Conservation (phyloP, 192 early-diverging fungal genomes). For the Coemansia sp. region DNA sequence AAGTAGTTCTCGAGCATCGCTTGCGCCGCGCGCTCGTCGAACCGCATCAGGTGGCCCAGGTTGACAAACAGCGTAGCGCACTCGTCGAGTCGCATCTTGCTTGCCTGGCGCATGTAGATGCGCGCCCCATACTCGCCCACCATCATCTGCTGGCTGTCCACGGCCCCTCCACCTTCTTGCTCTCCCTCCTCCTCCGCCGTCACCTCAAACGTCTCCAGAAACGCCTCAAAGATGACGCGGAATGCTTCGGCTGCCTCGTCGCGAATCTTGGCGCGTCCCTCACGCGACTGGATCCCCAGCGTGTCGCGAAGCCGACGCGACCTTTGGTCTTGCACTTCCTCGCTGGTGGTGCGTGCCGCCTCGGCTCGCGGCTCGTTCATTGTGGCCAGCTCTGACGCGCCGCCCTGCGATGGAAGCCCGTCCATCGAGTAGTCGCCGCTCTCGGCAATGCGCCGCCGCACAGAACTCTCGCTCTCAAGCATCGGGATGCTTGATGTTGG, state of each 20-base stretch:
- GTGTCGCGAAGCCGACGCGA: conserved; percentile 41
- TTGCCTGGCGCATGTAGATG: conserved; percentile 71
- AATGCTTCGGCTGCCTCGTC: conserved; percentile 72
- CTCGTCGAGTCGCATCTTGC: conserved; percentile 58
- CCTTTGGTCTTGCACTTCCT: conserved; percentile 48
- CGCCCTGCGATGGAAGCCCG: conserved; percentile 12
- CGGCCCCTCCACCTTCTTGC: background rate
- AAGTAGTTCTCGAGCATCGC: conserved; percentile 73
- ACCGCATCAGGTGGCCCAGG: conserved; percentile 61
- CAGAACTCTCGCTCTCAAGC: conserved; percentile 41
- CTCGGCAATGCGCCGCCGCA: conserved; percentile 38
- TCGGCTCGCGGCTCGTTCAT: conserved; percentile 16
- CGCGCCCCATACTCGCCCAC: conserved; percentile 17
- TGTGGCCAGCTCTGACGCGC: conserved; percentile 35
- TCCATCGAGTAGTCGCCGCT: conserved; percentile 14
- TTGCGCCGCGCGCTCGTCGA: conserved; percentile 60
- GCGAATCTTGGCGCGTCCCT: conserved; percentile 47
- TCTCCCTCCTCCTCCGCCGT: background rate
- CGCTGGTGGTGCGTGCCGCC: conserved; percentile 31
- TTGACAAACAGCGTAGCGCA: conserved; percentile 74
- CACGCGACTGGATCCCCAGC: conserved; percentile 33
- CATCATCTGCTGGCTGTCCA: background rate
- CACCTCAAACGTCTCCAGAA: conserved; percentile 60
- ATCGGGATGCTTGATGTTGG: conserved; percentile 35
- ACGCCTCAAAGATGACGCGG: conserved; percentile 66